These are phyloP conservation scores for Exophiala sp. DNA, from an alignment of 2,329 filamentous ascomycete genomes.

Conservation along the genomic window DNA sequence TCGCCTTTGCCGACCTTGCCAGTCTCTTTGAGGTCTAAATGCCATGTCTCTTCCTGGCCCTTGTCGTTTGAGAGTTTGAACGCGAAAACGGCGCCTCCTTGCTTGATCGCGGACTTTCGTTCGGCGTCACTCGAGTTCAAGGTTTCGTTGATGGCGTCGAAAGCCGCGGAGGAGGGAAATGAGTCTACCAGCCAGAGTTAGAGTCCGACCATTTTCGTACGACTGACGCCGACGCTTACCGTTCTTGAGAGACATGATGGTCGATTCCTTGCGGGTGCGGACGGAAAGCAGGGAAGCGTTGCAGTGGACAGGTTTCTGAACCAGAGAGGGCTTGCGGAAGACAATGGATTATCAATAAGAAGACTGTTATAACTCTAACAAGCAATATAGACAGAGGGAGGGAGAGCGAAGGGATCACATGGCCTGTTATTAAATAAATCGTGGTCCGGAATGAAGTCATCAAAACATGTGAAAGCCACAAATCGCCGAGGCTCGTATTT, in stretches of 20 bases:
- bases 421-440: background rate
- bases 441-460: constrained; percentile 19
- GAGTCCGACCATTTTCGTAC: background rate
- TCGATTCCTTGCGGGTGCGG: background rate
- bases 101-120: constrained; percentile 81
- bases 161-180: constrained; percentile 85
- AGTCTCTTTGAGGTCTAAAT: constrained; percentile 89
- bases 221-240: constrained; percentile 43
- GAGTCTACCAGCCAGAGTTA: constrained; percentile 36
- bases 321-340: background rate
- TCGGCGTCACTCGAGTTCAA: constrained; percentile 65
- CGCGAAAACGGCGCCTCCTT: constrained; percentile 78
- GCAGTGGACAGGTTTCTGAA: background rate
- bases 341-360: background rate
- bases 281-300: background rate
- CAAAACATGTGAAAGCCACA: background rate
- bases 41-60: constrained; percentile 78
- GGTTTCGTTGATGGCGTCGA: constrained; percentile 74
- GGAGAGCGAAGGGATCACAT: constrained; percentile 14
- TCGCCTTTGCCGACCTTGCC: constrained; percentile 74
- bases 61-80: constrained; percentile 86
- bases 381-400: too few relatives aligned
- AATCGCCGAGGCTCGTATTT: background rate
- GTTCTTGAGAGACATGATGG: constrained; percentile 66
- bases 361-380: too few relatives aligned